Evolutionary conservation across 148 eudicot species (phyloP).

Genomic region (Nepenthes mirabilis): DNA sequence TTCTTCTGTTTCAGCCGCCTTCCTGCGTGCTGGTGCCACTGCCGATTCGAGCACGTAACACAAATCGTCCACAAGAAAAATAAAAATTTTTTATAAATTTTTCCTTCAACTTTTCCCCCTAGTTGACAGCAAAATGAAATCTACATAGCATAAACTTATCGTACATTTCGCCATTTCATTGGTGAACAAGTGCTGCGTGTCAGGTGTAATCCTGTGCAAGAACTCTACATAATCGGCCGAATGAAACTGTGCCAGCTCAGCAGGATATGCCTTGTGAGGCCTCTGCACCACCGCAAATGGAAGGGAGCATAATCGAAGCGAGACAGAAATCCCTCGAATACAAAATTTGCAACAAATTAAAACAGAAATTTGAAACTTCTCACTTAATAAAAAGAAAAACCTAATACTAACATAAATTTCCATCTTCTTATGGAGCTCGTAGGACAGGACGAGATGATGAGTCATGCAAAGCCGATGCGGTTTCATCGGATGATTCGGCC

Average conservation of each 20-base stretch:
- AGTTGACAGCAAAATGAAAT: background rate
- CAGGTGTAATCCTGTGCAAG: constrained; percentile 82
- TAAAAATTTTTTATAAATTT: too few relatives aligned
- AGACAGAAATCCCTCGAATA: constrained; percentile 4
- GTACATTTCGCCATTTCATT: constrained; percentile 66
- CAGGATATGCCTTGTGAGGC: constrained; percentile 95
- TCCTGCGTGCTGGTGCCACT: too few relatives aligned
- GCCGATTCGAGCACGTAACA: too few relatives aligned
- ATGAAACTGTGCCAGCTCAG: constrained; percentile 95
- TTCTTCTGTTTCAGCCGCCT: too few relatives aligned
- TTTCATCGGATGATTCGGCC: constrained; percentile 98
- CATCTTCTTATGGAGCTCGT: constrained; percentile 85
- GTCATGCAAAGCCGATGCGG: constrained; percentile 97
- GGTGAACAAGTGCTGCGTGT: constrained; percentile 44
- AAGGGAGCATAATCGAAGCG: too few relatives aligned
- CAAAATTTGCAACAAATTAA: background rate
- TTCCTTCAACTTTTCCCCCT: background rate
- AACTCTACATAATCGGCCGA: constrained; percentile 94
- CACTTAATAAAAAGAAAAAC: background rate
- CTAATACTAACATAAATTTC: constrained; percentile 72
- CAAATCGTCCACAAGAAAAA: too few relatives aligned
- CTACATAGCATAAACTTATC: background rate
- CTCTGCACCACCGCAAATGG: constrained; percentile 35
- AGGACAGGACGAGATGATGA: constrained; percentile 84
- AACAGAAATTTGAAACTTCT: background rate